Conservation (phyloP, 345 rosid species). For the Gossypium thurberi region DNA sequence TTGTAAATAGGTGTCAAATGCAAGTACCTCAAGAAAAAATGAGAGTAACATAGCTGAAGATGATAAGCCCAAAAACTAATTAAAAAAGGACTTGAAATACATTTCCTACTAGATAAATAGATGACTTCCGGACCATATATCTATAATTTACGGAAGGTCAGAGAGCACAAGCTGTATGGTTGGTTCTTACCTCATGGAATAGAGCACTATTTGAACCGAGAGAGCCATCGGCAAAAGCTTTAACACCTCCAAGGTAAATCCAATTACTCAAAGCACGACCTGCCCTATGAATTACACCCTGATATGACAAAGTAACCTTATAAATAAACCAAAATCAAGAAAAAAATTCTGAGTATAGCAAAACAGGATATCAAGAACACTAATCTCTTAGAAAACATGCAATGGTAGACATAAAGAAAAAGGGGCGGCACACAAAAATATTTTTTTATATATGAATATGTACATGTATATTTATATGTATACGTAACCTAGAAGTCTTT, state of each 20-base stretch:
- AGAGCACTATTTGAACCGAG: conserved; percentile 85
- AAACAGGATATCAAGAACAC: neutral
- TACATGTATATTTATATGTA: neutral
- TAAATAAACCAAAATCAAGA: neutral
- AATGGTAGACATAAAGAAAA: neutral
- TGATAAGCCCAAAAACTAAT: neutral
- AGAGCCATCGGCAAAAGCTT: conserved; percentile 93
- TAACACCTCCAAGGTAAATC: conserved; percentile 85
- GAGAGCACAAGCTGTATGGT: neutral
- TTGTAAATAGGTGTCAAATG: too few relatives aligned
- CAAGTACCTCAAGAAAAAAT: too few relatives aligned
- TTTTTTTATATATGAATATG: neutral
- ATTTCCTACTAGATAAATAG: neutral
- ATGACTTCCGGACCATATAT: neutral
- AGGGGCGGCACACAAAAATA: neutral
- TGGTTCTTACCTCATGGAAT: conserved; percentile 59
- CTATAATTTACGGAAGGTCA: neutral
- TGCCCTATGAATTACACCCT: conserved; percentile 47
- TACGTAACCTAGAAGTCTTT: neutral
- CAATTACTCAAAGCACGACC: conserved; percentile 56
- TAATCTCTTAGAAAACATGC: neutral
- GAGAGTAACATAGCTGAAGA: neutral
- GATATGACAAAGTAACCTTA: conserved; percentile 7
- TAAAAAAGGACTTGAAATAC: neutral
- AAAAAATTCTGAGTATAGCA: neutral